phyloP scores from a whole-genome alignment of 1,284 basidiomycete species.

The Heliocybe sulcata region DNA sequence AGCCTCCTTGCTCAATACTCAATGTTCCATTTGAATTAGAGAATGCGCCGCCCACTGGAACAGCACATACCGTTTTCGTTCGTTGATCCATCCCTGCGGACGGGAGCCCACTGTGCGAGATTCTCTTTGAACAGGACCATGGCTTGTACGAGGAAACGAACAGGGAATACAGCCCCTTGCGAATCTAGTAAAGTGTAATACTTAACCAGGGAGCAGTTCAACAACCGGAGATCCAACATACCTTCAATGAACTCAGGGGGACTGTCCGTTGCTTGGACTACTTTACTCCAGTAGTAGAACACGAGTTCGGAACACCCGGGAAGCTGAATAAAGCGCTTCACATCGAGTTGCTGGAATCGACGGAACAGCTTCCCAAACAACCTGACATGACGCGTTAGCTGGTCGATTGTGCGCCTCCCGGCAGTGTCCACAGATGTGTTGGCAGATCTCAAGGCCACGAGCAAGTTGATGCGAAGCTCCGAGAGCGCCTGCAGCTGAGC shows the following conservation, averaged over 20 bases:
- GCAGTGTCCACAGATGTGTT: slow-evolving; percentile 19
- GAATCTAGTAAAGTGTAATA: slow-evolving; percentile 31
- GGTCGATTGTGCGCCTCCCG: slow-evolving; percentile 33
- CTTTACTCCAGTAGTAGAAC: slow-evolving; percentile 72
- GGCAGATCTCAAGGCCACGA: slow-evolving; percentile 25
- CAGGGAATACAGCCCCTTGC: slow-evolving; percentile 50
- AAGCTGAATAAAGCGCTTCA: slow-evolving; percentile 52
- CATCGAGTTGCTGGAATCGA: slow-evolving; percentile 58
- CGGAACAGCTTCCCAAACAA: slow-evolving; percentile 74
- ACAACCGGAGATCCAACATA: slow-evolving; percentile 22
- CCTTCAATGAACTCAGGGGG: slow-evolving; percentile 50
- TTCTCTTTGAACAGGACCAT: slow-evolving; percentile 87
- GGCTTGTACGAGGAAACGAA: slow-evolving; percentile 79
- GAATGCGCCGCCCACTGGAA: background rate
- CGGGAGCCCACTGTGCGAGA: slow-evolving; percentile 64
- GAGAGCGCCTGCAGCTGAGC: slow-evolving; percentile 46
- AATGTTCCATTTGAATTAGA: slow-evolving; percentile 2
- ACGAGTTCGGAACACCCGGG: slow-evolving; percentile 60
- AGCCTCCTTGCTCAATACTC: slow-evolving; percentile 70
- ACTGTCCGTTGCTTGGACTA: slow-evolving; percentile 56
- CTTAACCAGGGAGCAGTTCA: background rate
- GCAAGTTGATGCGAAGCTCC: slow-evolving; percentile 35
- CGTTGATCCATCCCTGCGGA: slow-evolving; percentile 48
- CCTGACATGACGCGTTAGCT: slow-evolving; percentile 59
- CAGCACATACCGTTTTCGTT: slow-evolving; percentile 49